Base-by-base conservation (phyloP, 805 yeast species). In the Wickerhamiella alocasiicola region DNA sequence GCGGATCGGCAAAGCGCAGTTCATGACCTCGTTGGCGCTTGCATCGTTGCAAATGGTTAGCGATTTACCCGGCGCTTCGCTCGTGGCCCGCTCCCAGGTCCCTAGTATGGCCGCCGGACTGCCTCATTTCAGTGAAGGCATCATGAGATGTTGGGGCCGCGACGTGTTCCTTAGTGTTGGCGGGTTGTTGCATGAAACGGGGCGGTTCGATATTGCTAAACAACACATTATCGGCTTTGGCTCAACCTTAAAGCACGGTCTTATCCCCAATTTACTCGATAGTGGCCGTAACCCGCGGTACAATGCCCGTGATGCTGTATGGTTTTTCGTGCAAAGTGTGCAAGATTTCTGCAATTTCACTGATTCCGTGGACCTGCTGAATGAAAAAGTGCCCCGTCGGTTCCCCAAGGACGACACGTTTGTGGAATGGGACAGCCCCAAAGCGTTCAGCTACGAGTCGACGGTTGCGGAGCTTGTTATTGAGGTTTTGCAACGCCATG, bases 81-180 rank as follows among this genome's bases (percentile, higher is more conserved):
- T 91, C 41, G 61, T 67, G 20, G 93, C 97, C 2, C 63, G 62
- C 30, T 62, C 66, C 9, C 42, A 38, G 31, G 70, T 76, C 12
- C 81, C 94, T 2, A 73, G 82, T 31, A 67, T 88, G 72, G 95
- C 97, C 12, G 98, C 98, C 1, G 98, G 97, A 1, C 68, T 88
- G 46, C 98, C 98, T 2, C 96, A 85, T 60, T 88, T 88, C 62
- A 78, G 91, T 55, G 72, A 71, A 44, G 84, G 80, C 48, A 87
- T 81, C 59, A 85, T 88, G 95, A 71, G 98, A 59, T 84, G 95
- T 57, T 88, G 98, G 98, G 98, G 98, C 17, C 72, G 98, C 55
- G 98, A 88, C 60, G 94, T 85, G 1, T 91, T 91, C 56, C 79
- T 88, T 34, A 72, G 95, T 0, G 67, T 81, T 31, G 67, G 95